Evolutionary conservation across 768 basidiomycete genomes (phyloP), one percentile per base, ranked within the genome.

Genomic region (Kwoniella sp.): DNA sequence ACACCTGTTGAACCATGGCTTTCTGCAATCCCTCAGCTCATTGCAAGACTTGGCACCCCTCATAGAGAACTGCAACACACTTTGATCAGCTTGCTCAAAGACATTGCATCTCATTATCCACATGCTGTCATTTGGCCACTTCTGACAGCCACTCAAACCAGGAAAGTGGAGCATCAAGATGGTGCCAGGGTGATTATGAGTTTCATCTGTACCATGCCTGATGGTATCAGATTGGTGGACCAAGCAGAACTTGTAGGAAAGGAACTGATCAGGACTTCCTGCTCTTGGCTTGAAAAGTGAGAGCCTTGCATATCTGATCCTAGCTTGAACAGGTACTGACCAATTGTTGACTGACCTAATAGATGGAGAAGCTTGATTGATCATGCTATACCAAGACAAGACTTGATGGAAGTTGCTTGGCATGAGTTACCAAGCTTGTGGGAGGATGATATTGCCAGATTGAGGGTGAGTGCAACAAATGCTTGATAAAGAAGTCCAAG

Each of bases 111-210:
- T 24, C 64, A 69, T 6, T 80, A 65, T 58, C 77, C 77, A 9
- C 76, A 80, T 64, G 77, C 77, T n/a, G 60, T 78, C 19, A 78
- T 78, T 12, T 80, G 79, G 79, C 77, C 79, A 1, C 60, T 80
- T 9, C 58, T 79, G 22, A 78, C 77, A 15, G 79, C 79, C 2
- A 70, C 76, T 37, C 72, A 76, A 51, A 79, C 77, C 2, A 68
- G 65, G 19, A 70, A 73, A 37, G 53, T 54, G 25, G 72, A 76
- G 24, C 74, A 79, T 64, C 65, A 77, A 48, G 67, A 69, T 8
- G 76, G 73, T 1, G 79, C 79, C 2, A 71, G 67, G 40, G 71
- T 70, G 2, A 75, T 80, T 49, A 78, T 76, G 74, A 50, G 69
- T 22, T 70, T 73, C 47, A 77, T 80, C 49, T 71, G 71, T 29